Evolutionary conservation across 352 stramenopile species (phyloP).

Genomic region (Globisporangium parvum): DNA sequence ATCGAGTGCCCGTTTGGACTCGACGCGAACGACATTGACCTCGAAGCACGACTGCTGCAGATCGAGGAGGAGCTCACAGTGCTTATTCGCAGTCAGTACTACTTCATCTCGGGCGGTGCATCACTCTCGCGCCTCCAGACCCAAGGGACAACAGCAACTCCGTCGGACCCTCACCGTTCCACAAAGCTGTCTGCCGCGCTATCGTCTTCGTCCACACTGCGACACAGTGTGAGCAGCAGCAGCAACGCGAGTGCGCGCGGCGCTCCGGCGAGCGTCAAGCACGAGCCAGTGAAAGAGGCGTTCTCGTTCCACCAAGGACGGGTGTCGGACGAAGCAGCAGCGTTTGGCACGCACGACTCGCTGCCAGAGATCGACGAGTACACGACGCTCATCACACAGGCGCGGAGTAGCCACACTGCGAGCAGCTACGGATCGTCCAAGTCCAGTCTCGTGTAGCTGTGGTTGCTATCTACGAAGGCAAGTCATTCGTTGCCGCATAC

Average conservation of each 20-base stretch:
- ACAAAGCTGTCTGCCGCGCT: not conserved
- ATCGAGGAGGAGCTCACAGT: conserved; percentile 82
- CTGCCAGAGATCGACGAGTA: conserved; percentile 73
- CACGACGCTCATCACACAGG: conserved; percentile 45
- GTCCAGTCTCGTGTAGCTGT: conserved; percentile 11
- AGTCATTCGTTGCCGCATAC: too few relatives aligned
- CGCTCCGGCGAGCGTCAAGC: conserved; percentile 1
- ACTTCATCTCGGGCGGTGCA: conserved; percentile 61
- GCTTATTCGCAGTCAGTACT: conserved; percentile 75
- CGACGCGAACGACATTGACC: conserved; percentile 78
- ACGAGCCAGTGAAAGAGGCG: conserved; percentile 19
- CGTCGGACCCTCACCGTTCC: not conserved
- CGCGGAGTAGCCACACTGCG: conserved; percentile 10
- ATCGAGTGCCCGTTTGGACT: conserved; percentile 80
- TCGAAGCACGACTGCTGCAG: conserved; percentile 61
- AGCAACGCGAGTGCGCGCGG: not conserved
- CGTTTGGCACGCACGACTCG: conserved; percentile 32
- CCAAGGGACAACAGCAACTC: conserved; percentile 1
- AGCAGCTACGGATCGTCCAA: conserved; percentile 19
- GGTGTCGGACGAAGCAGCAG: conserved; percentile 33
- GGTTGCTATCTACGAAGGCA: too few relatives aligned
- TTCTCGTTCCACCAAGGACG: conserved; percentile 72
- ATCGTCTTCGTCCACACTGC: not conserved
- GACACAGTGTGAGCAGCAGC: not conserved
- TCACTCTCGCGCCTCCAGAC: conserved; percentile 13